These are phyloP conservation scores for Yamadazyma atlantica DNA, from an alignment of 1,139 yeast genomes.

Conservation along the genomic window DNA sequence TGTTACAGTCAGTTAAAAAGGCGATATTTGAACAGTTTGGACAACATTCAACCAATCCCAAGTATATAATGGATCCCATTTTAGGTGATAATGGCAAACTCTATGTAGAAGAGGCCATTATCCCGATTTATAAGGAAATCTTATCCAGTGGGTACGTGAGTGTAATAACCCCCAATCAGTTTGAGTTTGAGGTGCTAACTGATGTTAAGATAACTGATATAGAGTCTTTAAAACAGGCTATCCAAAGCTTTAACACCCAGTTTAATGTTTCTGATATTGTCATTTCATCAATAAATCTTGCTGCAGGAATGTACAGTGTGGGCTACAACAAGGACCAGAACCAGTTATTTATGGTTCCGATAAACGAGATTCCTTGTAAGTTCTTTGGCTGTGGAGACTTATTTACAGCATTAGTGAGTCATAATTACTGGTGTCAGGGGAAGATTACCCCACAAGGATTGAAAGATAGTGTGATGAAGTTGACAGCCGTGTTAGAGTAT, in stretches of 20 bases:
- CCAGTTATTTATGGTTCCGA: conserved; percentile 26
- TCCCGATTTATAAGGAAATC: conserved; percentile 62
- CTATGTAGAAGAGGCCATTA: conserved; percentile 72
- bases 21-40: conserved; percentile 14
- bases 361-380: conserved; percentile 32
- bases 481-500: conserved; percentile 29
- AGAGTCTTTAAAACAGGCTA: conserved; percentile 43
- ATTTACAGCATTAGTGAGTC: conserved; percentile 41
- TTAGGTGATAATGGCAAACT: conserved; percentile 88
- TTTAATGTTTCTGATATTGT: conserved; percentile 64
- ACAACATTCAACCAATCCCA: conserved; percentile 12
- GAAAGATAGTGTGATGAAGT: conserved; percentile 26
- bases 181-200: conserved; percentile 76
- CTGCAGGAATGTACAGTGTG: conserved; percentile 31
- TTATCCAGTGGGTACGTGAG: conserved; percentile 54
- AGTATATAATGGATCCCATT: conserved; percentile 86
- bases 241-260: conserved; percentile 46
- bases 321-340: conserved; percentile 21
- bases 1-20: conserved; percentile 22
- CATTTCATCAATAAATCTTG: conserved; percentile 43
- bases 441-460: conserved; percentile 27
- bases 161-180: conserved; percentile 86
- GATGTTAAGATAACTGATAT: conserved; percentile 48
- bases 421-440: conserved; percentile 23
- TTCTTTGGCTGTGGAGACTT: conserved; percentile 51